Percentiles rank a stretch among this genome's conserved stretches.
phyloP scores from a whole-genome alignment of 345 rosid genomes.

The Erysimum cheiranthoides region DNA sequence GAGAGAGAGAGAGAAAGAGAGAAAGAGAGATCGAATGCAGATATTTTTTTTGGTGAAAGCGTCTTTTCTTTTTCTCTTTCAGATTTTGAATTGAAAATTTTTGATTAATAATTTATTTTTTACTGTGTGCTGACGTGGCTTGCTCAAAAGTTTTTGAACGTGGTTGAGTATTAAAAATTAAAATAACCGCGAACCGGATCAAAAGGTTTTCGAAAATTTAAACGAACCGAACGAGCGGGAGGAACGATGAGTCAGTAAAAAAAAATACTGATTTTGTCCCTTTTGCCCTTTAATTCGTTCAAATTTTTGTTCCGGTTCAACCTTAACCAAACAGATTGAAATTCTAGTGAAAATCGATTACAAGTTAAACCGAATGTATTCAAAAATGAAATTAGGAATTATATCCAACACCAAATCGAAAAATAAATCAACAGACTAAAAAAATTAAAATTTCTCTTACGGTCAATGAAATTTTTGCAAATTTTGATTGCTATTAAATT shows the following conservation, averaged over 20 bases:
- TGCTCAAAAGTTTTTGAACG: slow-evolving; percentile 28
- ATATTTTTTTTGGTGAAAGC: slow-evolving; percentile 16
- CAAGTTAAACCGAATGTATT: background rate
- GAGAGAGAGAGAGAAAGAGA: slow-evolving; percentile 29
- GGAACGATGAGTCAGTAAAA: slow-evolving; percentile 19
- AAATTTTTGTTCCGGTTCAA: slow-evolving; percentile 2
- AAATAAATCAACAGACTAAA: background rate
- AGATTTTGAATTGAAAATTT: slow-evolving; percentile 37
- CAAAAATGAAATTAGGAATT: background rate
- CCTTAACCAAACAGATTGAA: background rate
- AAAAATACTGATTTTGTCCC: background rate
- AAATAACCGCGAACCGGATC: slow-evolving; percentile 39
- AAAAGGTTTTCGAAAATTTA: slow-evolving; percentile 20
- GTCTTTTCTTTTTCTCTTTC: background rate
- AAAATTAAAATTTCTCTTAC: background rate
- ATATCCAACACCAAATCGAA: background rate
- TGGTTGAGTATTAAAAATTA: slow-evolving; percentile 18
- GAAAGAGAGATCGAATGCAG: slow-evolving; percentile 36
- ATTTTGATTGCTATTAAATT: background rate
- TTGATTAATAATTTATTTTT: slow-evolving; percentile 11
- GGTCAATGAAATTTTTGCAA: background rate
- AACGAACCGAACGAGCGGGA: slow-evolving; percentile 42
- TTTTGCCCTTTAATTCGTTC: background rate
- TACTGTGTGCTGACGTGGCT: slow-evolving; percentile 39
- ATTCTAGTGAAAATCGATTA: background rate